phyloP scores from a whole-genome alignment of 257 asterid genomes.

The Solanum pennellii region DNA sequence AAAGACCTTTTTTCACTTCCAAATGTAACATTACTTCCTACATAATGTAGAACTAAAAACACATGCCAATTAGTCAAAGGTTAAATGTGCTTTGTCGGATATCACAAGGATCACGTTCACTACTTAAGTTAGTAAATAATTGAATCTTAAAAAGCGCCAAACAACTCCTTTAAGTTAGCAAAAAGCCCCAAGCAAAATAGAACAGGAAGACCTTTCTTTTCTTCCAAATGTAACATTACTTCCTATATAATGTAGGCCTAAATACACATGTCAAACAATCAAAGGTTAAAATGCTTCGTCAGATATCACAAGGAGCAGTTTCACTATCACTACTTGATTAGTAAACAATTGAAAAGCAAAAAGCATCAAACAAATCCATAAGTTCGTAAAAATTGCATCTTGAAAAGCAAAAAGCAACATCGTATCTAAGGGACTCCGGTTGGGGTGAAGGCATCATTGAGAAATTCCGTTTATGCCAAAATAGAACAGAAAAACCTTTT shows the following conservation, averaged over 20 bases:
- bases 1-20: background rate
- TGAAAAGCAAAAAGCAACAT: background rate
- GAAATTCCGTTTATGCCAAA: no score
- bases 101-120: background rate
- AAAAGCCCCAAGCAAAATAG: background rate
- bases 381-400: background rate
- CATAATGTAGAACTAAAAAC: background rate
- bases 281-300: background rate
- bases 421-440: no score
- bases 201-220: background rate
- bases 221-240: background rate
- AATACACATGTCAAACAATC: background rate
- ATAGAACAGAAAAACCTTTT: background rate
- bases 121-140: background rate
- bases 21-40: background rate
- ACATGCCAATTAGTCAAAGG: background rate
- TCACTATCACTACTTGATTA: background rate
- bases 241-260: background rate
- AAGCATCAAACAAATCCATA: background rate
- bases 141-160: background rate
- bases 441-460: no score
- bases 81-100: background rate
- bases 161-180: background rate
- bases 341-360: background rate
- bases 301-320: background rate